Evolutionary conservation across 345 rosid species (phyloP), one percentile per base, ranked within the genome.

Genomic region (Eutrema japonicum): DNA sequence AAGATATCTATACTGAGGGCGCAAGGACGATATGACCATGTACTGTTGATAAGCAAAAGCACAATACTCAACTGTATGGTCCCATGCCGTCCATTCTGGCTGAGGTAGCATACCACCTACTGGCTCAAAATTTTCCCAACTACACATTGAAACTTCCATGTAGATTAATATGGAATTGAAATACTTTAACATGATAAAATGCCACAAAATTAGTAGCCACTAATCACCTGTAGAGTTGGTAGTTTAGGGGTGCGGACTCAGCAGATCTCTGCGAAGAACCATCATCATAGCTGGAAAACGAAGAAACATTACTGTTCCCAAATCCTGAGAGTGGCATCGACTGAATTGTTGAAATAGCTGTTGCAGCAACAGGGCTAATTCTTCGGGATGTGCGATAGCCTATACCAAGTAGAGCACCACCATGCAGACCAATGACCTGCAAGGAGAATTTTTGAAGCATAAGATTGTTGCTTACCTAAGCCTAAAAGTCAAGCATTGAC

Each of bases 11-110:
- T 77, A 95, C 78, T 90, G 98, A 43, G 99, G 99, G 13, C 99
- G 92, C 82, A 95, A 77, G 64, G 97, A 95, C 47, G 94, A 88
- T 79, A 95, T 87, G 52, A 95, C 96, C 76, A 95, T 88, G 74
- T 88, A 95, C 11, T 89, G 86, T 73, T 87, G 99, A 82, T 92
- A 92, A 14, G 92, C 96, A 81, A 95, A 90, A 13, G 99, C 99
- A 83, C 98, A 95, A 77, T 95, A 89, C 79, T 95, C 99, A 72
- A 92, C 99, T 53, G 96, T 95, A 81, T 90, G 91, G 82, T 95
- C 99, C 99, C 99, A 95, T 62, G 98, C 97, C 55, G 99, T 85
- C 98, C 98, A 95, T 69, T 95, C 99, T 70, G 98, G 99, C 83
- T 92, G 99, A 84, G 98, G 96, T 85, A 95, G 91, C 81, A 95